Evolutionary conservation across 225 moss, liverwort and hornwort genomes (phyloP), one percentile per base, ranked within the genome.

Genomic region (Pseudoscleropodium purum): DNA sequence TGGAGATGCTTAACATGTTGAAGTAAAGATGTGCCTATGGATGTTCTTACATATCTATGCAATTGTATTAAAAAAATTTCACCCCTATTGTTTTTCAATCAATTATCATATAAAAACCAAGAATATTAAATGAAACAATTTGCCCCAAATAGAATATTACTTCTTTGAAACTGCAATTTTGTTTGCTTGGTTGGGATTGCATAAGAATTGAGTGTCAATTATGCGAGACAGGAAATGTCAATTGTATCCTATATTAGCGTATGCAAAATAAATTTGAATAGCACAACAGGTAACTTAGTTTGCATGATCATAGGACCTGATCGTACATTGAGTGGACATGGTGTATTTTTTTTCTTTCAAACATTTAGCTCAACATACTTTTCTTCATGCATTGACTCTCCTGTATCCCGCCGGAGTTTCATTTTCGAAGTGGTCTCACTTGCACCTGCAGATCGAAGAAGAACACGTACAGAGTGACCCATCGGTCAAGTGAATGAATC

Each of bases 111-210:
- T 14, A 25, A 25, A 54, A 70, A 8, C 7, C 4, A 70, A 9
- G 9, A 27, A 25, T 43, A 9, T 16, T 9, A 43, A 43, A n/a
- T 37, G 37, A n/a, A n/a, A n/a, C 10, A 69, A 69, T 37, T n/a
- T 21, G 12, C 4, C 0, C 0, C 6, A n/a, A n/a, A 23, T 21
- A 3, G 13, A n/a, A 2, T n/a, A 13, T n/a, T 4, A 4, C 2
- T 69, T 63, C 6, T 69, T n/a, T 69, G 4, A 43, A 43, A 73
- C 3, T 16, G 2, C 15, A 73, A 43, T 43, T 9, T 73, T 26
- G 14, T 24, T 25, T 41, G 15, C 8, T 41, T 14, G 8, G 15
- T 15, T 72, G 15, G 9, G 3, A 72, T 72, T 26, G 39, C 9
- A 9, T 9, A 26, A 41, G 9, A 72, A 41, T 72, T 72, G 26